Percentiles rank a stretch among this genome's conserved stretches.
Evolutionary conservation across 352 stramenopile species (phyloP).

Genomic region (Phytopythium chamaehyphon): DNA sequence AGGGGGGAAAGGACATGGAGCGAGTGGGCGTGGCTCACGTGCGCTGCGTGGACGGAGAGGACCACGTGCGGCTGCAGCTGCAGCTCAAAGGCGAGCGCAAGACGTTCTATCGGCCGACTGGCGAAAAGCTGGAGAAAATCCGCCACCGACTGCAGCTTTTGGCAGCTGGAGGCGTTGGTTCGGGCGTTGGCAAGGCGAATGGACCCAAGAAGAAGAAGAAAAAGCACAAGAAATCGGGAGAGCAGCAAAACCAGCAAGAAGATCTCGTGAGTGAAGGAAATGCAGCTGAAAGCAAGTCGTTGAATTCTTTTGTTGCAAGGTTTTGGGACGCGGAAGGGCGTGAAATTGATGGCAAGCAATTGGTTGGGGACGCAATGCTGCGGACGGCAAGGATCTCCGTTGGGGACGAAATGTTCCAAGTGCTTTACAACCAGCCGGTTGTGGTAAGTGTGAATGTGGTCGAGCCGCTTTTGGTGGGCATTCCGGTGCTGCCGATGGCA

Average conservation of each 20-base stretch:
- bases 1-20: neutral
- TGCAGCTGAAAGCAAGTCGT: neutral
- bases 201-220: conserved; percentile 15
- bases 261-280: neutral
- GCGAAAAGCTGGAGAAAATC: conserved; percentile 51
- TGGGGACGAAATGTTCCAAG: conserved; percentile 33
- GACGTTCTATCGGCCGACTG: conserved; percentile 35
- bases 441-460: conserved; percentile 44
- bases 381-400: conserved; percentile 37
- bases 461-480: conserved; percentile 40
- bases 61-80: conserved; percentile 51
- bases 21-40: conserved; percentile 38
- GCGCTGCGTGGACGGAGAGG: conserved; percentile 29
- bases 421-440: conserved; percentile 58
- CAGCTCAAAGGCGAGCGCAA: conserved; percentile 42
- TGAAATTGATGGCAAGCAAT: conserved; percentile 29
- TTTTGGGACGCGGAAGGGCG: conserved; percentile 31
- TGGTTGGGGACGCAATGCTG: conserved; percentile 44
- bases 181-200: neutral
- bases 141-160: conserved; percentile 57
- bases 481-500: conserved; percentile 39
- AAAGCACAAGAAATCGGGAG: conserved; percentile 12
- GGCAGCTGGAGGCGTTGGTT: conserved; percentile 10
- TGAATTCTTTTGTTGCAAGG: conserved; percentile 27
- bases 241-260: neutral